These are phyloP conservation scores for Linnemannia schmuckeri DNA, from an alignment of 192 early-diverging fungal species.

Conservation along the genomic window DNA sequence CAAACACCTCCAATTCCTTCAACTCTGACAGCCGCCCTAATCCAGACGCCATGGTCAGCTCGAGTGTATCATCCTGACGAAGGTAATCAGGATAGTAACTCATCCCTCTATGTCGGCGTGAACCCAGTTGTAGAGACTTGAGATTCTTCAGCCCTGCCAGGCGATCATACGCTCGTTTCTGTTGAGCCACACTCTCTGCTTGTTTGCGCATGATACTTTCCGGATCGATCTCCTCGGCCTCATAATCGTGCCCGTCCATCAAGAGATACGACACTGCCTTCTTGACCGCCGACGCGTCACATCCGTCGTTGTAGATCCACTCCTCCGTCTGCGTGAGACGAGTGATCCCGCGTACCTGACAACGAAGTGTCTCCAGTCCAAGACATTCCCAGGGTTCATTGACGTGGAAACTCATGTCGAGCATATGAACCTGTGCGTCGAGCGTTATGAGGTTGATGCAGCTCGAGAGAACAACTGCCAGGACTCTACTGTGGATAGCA, in stretches of 20 bases:
- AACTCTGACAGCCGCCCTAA: not conserved
- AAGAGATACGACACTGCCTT: not conserved
- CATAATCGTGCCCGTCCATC: not conserved
- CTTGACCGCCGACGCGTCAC: not conserved
- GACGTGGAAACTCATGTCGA: not conserved
- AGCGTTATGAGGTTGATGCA: not conserved
- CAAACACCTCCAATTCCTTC: not conserved
- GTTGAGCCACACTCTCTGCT: not conserved
- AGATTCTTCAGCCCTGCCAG: not conserved
- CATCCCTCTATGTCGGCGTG: not conserved
- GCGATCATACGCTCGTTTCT: not conserved
- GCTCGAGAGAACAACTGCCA: not conserved
- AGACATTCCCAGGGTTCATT: not conserved
- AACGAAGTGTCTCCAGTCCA: not conserved
- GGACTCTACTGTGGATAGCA: not conserved
- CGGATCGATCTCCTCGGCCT: not conserved
- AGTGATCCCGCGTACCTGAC: not conserved
- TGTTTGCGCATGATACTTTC: not conserved
- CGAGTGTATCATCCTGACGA: not conserved
- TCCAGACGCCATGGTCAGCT: not conserved
- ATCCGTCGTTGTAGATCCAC: not conserved
- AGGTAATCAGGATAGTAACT: not conserved
- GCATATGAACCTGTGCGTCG: not conserved
- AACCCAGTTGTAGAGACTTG: not conserved
- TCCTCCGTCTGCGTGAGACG: not conserved